Evolutionary conservation across 2,329 filamentous ascomycete genomes (phyloP).

Genomic region (Parastagonospora nodorum): DNA sequence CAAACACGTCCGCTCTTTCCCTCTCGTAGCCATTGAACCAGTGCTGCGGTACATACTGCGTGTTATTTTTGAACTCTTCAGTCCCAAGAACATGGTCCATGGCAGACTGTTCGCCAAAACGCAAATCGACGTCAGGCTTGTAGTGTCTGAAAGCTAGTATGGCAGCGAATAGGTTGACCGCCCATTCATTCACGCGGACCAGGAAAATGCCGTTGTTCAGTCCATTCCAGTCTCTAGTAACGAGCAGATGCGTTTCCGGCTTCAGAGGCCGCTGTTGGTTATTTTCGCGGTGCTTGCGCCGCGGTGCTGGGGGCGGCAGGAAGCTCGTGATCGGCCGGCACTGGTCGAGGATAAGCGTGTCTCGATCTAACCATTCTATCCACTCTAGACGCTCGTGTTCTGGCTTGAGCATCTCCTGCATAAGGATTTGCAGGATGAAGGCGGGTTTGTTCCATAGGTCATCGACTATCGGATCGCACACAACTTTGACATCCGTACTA

Average conservation of each 20-base stretch:
- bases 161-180: slow-evolving; percentile 44
- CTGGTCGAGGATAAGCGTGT: slow-evolving; percentile 51
- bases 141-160: slow-evolving; percentile 47
- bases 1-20: slow-evolving; percentile 25
- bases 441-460: slow-evolving; percentile 54
- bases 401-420: slow-evolving; percentile 44
- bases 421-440: slow-evolving; percentile 49
- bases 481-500: no score
- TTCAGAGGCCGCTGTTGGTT: no score
- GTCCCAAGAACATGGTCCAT: slow-evolving; percentile 48
- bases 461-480: slow-evolving; percentile 49
- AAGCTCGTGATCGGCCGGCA: slow-evolving; percentile 49
- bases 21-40: slow-evolving; percentile 53
- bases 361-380: slow-evolving; percentile 52
- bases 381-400: slow-evolving; percentile 48
- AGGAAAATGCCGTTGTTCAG: slow-evolving; percentile 52
- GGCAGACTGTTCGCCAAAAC: slow-evolving; percentile 49
- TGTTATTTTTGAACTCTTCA: slow-evolving; percentile 35
- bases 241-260: slow-evolving; percentile 31
- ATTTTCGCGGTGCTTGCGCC: no score
- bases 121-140: slow-evolving; percentile 40
- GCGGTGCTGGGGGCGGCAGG: slow-evolving; percentile 30
- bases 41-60: slow-evolving; percentile 47
- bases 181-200: slow-evolving; percentile 46
- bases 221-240: slow-evolving; percentile 47